Evolutionary conservation across 1,139 yeast species (phyloP).

Genomic region (Suhomyces taliae): DNA sequence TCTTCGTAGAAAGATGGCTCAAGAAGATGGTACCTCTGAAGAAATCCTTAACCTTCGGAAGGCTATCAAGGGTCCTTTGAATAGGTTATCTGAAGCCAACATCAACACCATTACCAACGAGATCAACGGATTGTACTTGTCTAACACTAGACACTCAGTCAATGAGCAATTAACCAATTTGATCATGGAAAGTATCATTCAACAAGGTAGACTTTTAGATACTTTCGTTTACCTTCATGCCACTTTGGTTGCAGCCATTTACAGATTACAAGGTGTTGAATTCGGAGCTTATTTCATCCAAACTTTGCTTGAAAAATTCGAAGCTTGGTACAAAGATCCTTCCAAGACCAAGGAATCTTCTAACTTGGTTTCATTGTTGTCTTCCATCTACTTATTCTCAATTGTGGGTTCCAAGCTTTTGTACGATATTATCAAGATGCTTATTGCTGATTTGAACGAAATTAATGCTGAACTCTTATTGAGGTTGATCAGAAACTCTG

Average conservation of each 20-base stretch:
- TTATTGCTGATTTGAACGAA: slow-evolving; percentile 64
- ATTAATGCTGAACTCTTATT: slow-evolving; percentile 74
- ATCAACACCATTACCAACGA: slow-evolving; percentile 68
- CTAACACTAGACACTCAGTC: slow-evolving; percentile 74
- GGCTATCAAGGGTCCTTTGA: slow-evolving; percentile 75
- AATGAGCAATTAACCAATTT: slow-evolving; percentile 66
- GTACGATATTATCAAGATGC: slow-evolving; percentile 67
- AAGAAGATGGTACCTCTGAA: slow-evolving; percentile 43
- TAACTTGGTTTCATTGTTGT: slow-evolving; percentile 70
- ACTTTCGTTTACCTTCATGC: slow-evolving; percentile 81
- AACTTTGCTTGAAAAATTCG: slow-evolving; percentile 67
- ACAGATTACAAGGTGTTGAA: slow-evolving; percentile 79
- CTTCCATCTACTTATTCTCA: slow-evolving; percentile 77
- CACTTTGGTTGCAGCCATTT: slow-evolving; percentile 71
- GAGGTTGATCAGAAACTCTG: slow-evolving; percentile 70
- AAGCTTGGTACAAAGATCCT: slow-evolving; percentile 29
- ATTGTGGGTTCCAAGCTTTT: slow-evolving; percentile 70
- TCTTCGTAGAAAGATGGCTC: slow-evolving; percentile 54
- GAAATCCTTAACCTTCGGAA: slow-evolving; percentile 53
- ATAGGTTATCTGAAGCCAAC: slow-evolving; percentile 85
- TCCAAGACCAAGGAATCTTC: slow-evolving; percentile 55
- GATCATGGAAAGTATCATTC: slow-evolving; percentile 63
- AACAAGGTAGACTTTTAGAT: slow-evolving; percentile 68
- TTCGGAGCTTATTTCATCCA: slow-evolving; percentile 90
- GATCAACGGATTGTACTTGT: slow-evolving; percentile 59